Evolutionary conservation across 345 rosid species (phyloP).

Genomic region (Theobroma cacao): DNA sequence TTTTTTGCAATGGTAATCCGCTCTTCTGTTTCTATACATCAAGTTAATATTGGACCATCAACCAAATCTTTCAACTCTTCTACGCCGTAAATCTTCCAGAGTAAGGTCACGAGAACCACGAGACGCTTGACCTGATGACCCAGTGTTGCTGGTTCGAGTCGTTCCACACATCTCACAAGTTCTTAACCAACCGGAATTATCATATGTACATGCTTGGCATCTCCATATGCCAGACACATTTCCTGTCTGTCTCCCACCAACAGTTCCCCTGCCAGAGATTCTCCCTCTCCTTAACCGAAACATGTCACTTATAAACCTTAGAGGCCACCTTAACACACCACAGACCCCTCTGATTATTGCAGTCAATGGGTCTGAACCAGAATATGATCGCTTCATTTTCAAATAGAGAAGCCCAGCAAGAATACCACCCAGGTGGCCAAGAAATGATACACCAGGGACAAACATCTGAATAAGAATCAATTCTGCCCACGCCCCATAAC

Average conservation of each 20-base stretch:
- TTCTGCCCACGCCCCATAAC: slow-evolving; percentile 93
- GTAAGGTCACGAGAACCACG: slow-evolving; percentile 36
- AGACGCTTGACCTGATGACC: slow-evolving; percentile 24
- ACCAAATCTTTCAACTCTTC: slow-evolving; percentile 84
- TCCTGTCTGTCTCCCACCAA: slow-evolving; percentile 49
- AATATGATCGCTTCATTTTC: slow-evolving; percentile 48
- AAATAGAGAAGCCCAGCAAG: slow-evolving; percentile 86
- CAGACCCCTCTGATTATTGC: slow-evolving; percentile 40
- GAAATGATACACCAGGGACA: slow-evolving; percentile 84
- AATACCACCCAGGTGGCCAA: slow-evolving; percentile 95
- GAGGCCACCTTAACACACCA: slow-evolving; percentile 53
- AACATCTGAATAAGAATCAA: slow-evolving; percentile 83
- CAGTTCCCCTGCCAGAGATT: slow-evolving; percentile 71
- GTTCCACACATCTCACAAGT: slow-evolving; percentile 90
- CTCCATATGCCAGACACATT: slow-evolving; percentile 62
- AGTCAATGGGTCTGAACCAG: slow-evolving; percentile 60
- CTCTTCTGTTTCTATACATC: not conserved
- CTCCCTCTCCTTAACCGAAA: slow-evolving; percentile 37
- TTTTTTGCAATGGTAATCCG: not conserved
- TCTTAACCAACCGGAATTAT: slow-evolving; percentile 57
- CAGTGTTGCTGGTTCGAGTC: slow-evolving; percentile 33
- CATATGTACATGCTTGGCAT: slow-evolving; percentile 85
- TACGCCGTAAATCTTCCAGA: slow-evolving; percentile 74
- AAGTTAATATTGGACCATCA: slow-evolving; percentile 13
- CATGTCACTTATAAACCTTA: slow-evolving; percentile 39